Evolutionary conservation across 495 filamentous ascomycete species (phyloP).

Genomic region (Penicillium cosmopolitanum): DNA sequence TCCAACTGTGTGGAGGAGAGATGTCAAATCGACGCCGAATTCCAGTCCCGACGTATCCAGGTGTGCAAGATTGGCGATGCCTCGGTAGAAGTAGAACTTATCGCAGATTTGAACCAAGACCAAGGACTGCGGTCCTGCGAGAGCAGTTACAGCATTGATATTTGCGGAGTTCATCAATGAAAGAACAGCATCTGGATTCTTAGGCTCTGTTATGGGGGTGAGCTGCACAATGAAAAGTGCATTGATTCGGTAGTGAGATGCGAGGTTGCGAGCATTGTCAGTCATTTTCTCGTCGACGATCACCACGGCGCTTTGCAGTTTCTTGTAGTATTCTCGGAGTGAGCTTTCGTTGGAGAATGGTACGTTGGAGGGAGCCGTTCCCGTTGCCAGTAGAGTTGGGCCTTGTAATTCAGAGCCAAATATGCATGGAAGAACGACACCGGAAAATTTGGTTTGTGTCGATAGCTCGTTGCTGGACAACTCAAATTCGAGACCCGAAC

Average conservation of each 20-base stretch:
- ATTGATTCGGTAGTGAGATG: slow-evolving; percentile 26
- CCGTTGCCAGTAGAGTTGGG: background rate
- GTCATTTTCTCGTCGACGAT: slow-evolving; percentile 31
- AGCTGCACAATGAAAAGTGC: slow-evolving; percentile 30
- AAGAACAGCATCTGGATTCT: background rate
- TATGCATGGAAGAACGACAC: background rate
- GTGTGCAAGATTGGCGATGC: background rate
- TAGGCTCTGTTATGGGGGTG: background rate
- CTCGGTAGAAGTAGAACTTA: background rate
- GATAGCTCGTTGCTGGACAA: background rate
- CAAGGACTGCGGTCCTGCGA: background rate
- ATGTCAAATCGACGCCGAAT: background rate
- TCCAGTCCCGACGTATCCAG: background rate
- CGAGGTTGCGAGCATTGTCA: slow-evolving; percentile 30
- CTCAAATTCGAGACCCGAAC: background rate
- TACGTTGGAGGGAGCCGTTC: background rate
- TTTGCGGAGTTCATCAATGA: background rate
- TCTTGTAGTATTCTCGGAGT: background rate
- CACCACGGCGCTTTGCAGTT: slow-evolving; percentile 14
- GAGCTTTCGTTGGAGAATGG: background rate
- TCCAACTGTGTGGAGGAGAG: background rate
- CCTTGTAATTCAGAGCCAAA: background rate
- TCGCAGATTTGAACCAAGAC: background rate
- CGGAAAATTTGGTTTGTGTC: background rate
- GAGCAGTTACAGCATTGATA: background rate